phyloP scores from a whole-genome alignment of 106 monocot genomes.

The Apostasia shenzhenica region DNA sequence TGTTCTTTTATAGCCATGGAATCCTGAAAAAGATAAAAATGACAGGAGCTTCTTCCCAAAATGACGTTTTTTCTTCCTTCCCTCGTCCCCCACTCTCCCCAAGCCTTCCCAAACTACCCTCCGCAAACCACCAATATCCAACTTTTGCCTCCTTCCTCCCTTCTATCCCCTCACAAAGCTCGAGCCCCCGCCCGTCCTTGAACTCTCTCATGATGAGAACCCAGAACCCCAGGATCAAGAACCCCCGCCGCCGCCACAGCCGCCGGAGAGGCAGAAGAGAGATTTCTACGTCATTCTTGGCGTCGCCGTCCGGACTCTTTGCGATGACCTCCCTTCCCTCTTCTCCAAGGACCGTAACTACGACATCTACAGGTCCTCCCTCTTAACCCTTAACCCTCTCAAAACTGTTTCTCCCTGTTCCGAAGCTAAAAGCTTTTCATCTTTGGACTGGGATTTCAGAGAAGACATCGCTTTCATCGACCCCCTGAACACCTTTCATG shows the following conservation, averaged over 20 bases:
- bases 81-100: slow-evolving; percentile 18
- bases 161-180: slow-evolving; percentile 13
- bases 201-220: slow-evolving; percentile 6
- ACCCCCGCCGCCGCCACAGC: not conserved
- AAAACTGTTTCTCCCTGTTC: not conserved
- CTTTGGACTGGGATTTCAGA: too few species aligned
- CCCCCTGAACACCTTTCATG: slow-evolving; percentile 75
- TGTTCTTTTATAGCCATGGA: slow-evolving; percentile 5
- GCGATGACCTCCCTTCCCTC: slow-evolving; percentile 71
- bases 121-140: not conserved
- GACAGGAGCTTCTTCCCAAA: slow-evolving; percentile 9
- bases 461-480: slow-evolving; percentile 80
- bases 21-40: slow-evolving; percentile 4
- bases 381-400: not conserved
- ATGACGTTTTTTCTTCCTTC: slow-evolving; percentile 49
- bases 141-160: slow-evolving; percentile 2
- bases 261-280: not conserved
- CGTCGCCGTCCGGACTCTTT: slow-evolving; percentile 74
- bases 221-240: slow-evolving; percentile 1
- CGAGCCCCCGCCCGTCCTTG: slow-evolving; percentile 15
- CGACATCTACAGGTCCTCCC: slow-evolving; percentile 69
- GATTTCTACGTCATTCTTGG: slow-evolving; percentile 90
- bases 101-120: slow-evolving; percentile 29
- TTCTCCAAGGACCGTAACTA: slow-evolving; percentile 80
- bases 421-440: not conserved